phyloP scores from a whole-genome alignment of 1,284 basidiomycete species.

The Rhodotorula sp. region DNA sequence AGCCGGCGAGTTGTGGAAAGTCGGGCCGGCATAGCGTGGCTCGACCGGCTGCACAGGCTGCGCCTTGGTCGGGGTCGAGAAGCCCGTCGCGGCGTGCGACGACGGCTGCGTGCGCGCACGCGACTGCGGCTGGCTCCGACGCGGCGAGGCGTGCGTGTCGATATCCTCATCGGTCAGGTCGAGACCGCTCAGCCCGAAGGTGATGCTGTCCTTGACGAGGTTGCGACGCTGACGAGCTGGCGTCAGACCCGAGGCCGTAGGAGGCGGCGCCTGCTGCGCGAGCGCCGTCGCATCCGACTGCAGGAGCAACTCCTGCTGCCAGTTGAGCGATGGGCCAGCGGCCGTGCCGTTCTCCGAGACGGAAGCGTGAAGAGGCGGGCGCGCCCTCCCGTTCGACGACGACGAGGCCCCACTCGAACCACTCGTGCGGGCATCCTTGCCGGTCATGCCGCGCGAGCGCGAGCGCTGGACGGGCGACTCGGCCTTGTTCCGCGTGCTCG shows the following conservation, averaged over 20 bases:
- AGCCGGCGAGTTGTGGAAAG: slow-evolving; percentile 41
- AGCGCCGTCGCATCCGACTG: slow-evolving; percentile 11
- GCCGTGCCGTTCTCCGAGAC: slow-evolving; percentile 11
- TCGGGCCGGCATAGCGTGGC: slow-evolving; percentile 39
- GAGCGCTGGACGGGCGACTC: slow-evolving; percentile 6
- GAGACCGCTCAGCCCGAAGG: slow-evolving; percentile 32
- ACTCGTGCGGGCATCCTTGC: neutral
- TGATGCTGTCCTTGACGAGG: slow-evolving; percentile 30
- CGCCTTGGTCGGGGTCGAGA: slow-evolving; percentile 21
- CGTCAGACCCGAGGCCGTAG: neutral
- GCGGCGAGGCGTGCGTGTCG: slow-evolving; percentile 4
- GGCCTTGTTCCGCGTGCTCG: neutral
- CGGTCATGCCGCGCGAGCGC: slow-evolving; percentile 8
- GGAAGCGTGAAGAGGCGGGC: slow-evolving; percentile 21
- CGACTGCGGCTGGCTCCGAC: neutral
- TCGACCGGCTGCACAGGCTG: slow-evolving; percentile 4
- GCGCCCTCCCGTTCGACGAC: slow-evolving; percentile 2
- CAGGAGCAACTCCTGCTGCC: slow-evolving; percentile 39
- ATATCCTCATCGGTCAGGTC: slow-evolving; percentile 4
- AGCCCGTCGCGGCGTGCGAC: neutral
- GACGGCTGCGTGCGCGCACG: neutral
- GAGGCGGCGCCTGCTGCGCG: slow-evolving; percentile 1
- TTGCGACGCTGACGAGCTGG: slow-evolving; percentile 31
- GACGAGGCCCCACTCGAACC: neutral
- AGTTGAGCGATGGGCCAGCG: slow-evolving; percentile 20